phyloP scores from a whole-genome alignment of 1,139 yeast species.

The Protomyces macrosporus region DNA sequence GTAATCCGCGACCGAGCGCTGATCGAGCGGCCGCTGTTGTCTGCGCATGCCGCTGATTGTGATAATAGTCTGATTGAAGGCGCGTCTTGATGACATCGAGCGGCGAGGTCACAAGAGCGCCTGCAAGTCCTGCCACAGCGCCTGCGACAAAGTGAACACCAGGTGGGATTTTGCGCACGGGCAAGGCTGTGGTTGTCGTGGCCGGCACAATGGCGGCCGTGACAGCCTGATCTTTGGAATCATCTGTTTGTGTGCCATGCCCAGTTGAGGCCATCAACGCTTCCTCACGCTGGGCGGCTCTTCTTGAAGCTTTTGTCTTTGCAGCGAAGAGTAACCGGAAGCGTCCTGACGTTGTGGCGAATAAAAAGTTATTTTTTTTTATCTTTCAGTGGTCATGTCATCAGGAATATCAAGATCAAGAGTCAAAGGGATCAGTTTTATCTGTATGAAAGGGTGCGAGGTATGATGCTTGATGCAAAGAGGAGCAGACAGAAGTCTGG shows the following conservation, averaged over 20 bases:
- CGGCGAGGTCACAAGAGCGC: constrained; percentile 90
- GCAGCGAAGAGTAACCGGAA: background rate
- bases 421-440: background rate
- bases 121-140: constrained; percentile 89
- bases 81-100: constrained; percentile 95
- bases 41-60: constrained; percentile 41
- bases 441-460: background rate
- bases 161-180: background rate
- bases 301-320: background rate
- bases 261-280: too few species aligned
- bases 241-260: background rate
- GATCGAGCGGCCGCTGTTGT: constrained; percentile 33
- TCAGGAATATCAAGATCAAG: background rate
- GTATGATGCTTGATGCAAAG: background rate
- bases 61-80: constrained; percentile 77
- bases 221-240: background rate
- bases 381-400: background rate
- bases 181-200: background rate
- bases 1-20: constrained; percentile 42
- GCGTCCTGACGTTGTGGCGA: background rate
- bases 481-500: background rate
- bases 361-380: too few species aligned
- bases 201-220: background rate
- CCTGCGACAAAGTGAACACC: background rate
- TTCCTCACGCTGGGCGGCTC: too few species aligned